phyloP scores from a whole-genome alignment of 352 stramenopile species.

The Pythium folliculosum region DNA sequence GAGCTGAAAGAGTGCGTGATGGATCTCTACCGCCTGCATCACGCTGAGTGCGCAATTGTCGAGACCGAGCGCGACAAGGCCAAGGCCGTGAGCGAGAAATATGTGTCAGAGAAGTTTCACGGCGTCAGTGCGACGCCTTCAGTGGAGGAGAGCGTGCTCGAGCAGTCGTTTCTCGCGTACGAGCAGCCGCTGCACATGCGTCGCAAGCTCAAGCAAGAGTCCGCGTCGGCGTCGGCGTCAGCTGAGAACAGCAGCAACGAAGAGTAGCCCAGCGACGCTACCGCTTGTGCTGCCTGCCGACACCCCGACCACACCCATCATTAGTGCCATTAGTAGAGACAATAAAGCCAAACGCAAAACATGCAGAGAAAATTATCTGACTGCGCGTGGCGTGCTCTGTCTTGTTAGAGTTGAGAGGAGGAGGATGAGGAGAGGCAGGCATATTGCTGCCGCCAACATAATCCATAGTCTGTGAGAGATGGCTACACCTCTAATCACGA shows the following conservation, averaged over 20 bases:
- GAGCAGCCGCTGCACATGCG: conserved; percentile 22
- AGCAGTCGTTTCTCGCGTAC: conserved; percentile 52
- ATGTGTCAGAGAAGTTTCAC: conserved; percentile 67
- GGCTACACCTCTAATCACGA: conserved; percentile 10
- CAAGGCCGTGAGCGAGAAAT: conserved; percentile 86
- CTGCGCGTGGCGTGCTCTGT: not conserved
- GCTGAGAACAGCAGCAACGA: conserved; percentile 11
- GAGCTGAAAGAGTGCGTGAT: conserved; percentile 69
- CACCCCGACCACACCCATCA: not conserved
- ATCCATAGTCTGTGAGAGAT: not conserved
- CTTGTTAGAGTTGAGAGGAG: not conserved
- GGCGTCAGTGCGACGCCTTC: conserved; percentile 50
- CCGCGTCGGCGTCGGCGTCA: not conserved
- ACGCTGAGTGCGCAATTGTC: conserved; percentile 59
- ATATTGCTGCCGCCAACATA: not conserved
- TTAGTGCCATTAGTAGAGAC: conserved; percentile 32
- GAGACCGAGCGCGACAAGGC: conserved; percentile 71
- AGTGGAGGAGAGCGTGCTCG: conserved; percentile 42
- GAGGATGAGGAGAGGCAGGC: no score
- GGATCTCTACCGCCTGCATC: conserved; percentile 65
- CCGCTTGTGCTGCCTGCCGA: not conserved
- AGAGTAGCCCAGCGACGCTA: not conserved
- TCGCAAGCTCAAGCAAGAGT: conserved; percentile 9
- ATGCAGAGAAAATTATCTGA: not conserved
- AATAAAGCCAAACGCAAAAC: not conserved